Base-by-base conservation (phyloP, 2,329 filamentous ascomycete species). In the Mariannaea elegans region DNA sequence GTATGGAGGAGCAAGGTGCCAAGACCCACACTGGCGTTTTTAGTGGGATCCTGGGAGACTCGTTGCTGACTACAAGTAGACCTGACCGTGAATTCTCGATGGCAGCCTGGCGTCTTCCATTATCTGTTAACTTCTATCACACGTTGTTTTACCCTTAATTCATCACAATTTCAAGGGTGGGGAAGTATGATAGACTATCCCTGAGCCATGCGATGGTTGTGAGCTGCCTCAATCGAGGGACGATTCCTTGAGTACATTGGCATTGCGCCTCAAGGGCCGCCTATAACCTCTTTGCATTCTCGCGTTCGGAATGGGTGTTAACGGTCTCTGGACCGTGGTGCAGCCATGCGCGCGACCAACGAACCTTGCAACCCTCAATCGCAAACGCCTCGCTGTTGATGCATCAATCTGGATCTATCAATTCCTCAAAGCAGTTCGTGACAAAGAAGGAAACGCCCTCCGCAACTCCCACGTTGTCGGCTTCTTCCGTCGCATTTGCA, bases 321-420 rank as follows among this genome's bases (percentile, higher is more conserved):
- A 94, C 73, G 94, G 94, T 66, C 92, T 99, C 66, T 99, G 95
- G 95, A 94, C 92, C 64, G 93, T 99, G 51, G 84, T 98, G 65
- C 92, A 97, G 78, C 95, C 95, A 44, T 97, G 93, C 74, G 95
- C 95, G 46, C 91, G 95, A 34, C 96, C 95, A 18, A 97, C 96
- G 64, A 97, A 97, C 77, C 90, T 99, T 70, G 94, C 96, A 70
- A 97, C 94, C 13, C 88, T 99, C 61, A 98, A 98, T 76, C 92
- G 91, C 69, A 97, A 97, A 79, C 93, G 95, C 14, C 90, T 99
- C 48, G 96, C 95, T 45, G 93, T 99, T 67, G 95, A 99, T 79
- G 95, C 96, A 59, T 97, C 94, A 12, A 99, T 99, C 75, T 99
- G 95, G 95, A 98, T 99, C 70, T 99, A 99, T 82, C 95, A 99